Evolutionary conservation across 441 rosid species (phyloP).

Genomic region (Populus hybrid): DNA sequence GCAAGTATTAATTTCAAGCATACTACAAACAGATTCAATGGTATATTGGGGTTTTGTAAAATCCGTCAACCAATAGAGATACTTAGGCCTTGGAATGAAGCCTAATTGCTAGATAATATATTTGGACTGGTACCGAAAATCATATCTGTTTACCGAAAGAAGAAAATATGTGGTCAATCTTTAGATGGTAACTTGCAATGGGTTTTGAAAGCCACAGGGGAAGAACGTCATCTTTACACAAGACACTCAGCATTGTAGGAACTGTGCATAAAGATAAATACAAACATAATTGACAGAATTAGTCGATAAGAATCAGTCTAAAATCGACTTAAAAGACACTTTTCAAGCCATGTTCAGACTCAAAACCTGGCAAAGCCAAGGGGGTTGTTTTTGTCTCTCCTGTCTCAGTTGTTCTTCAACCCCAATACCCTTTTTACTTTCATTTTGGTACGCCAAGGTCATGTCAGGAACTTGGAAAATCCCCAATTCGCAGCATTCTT

Average conservation of each 20-base stretch:
- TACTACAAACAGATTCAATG: not conserved
- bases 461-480: slow-evolving; percentile 24
- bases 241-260: slow-evolving; percentile 14
- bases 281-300: slow-evolving; percentile 27
- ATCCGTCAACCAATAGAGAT: not conserved
- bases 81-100: not conserved
- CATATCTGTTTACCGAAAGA: not conserved
- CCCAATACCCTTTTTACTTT: slow-evolving; percentile 26
- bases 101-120: not conserved
- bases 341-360: slow-evolving; percentile 62
- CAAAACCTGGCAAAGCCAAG: slow-evolving; percentile 83
- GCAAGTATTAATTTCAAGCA: too few species aligned
- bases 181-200: too few species aligned
- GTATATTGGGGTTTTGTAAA: not conserved
- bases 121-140: not conserved
- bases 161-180: too few species aligned
- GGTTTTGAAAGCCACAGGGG: not conserved
- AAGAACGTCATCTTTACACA: slow-evolving; percentile 30
- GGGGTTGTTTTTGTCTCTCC: slow-evolving; percentile 56
- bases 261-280: slow-evolving; percentile 19
- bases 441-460: slow-evolving; percentile 27
- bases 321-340: slow-evolving; percentile 17
- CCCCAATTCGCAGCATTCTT: slow-evolving; percentile 21
- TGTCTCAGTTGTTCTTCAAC: slow-evolving; percentile 51
- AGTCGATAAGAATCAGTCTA: slow-evolving; percentile 34